These are phyloP conservation scores for Stephania yunnanensis DNA, from an alignment of 164 flowering plant genomes.

Conservation along the genomic window DNA sequence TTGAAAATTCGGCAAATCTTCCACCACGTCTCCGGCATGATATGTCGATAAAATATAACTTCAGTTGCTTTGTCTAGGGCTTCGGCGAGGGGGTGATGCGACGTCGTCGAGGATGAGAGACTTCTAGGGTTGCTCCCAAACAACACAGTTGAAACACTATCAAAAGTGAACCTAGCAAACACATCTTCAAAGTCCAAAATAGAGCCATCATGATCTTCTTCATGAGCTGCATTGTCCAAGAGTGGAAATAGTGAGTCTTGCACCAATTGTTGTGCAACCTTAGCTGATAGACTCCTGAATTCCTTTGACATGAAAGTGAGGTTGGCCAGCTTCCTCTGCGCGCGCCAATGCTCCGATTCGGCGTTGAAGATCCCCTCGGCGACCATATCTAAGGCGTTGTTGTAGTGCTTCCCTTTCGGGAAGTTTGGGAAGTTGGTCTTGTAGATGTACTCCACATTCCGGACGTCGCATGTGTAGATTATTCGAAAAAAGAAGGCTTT, in stretches of 20 bases:
- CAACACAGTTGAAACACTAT: slow-evolving; percentile 2
- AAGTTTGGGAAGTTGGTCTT: slow-evolving; percentile 18
- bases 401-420: slow-evolving; percentile 11
- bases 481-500: slow-evolving; percentile 1
- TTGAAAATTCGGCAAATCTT: slow-evolving; percentile 10
- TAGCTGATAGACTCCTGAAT: background rate
- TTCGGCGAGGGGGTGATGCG: slow-evolving; percentile 2
- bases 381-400: slow-evolving; percentile 6
- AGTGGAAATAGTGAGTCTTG: slow-evolving; percentile 14
- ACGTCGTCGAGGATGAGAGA: background rate
- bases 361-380: slow-evolving; percentile 12
- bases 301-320: slow-evolving; percentile 5
- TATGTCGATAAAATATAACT: slow-evolving; percentile 15
- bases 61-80: slow-evolving; percentile 9
- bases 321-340: slow-evolving; percentile 13
- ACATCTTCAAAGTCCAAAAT: slow-evolving; percentile 13
- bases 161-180: slow-evolving; percentile 13
- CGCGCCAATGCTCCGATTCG: slow-evolving; percentile 11
- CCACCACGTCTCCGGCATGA: slow-evolving; percentile 7
- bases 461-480: slow-evolving; percentile 11
- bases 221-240: background rate
- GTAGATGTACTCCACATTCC: slow-evolving; percentile 10
- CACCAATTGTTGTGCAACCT: background rate
- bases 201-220: background rate
- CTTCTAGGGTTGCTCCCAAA: slow-evolving; percentile 11